Percentiles rank a stretch among this genome's conserved stretches.
Conservation (phyloP, 1,284 basidiomycete genomes). For the Entoloma clypeatum region DNA sequence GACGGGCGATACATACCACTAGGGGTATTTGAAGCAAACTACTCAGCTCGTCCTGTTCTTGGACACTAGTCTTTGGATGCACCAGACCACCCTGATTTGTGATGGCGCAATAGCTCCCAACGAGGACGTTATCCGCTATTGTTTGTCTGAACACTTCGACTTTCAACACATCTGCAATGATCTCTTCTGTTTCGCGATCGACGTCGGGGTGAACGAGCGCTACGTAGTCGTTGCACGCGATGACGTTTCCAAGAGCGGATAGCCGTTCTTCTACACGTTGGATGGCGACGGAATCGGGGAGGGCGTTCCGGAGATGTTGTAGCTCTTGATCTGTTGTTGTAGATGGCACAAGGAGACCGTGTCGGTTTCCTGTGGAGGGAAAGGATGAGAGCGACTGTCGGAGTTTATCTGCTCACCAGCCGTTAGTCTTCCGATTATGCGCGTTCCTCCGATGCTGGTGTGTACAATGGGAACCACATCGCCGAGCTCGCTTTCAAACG, state of each 20-base stretch:
- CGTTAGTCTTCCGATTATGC: constrained; percentile 91
- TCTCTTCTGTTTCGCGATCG: constrained; percentile 98
- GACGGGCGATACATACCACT: constrained; percentile 82
- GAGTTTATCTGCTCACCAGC: constrained; percentile 57
- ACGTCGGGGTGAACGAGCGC: constrained; percentile 97
- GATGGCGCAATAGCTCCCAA: constrained; percentile 93
- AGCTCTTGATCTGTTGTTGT: constrained; percentile 98
- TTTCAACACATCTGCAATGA: constrained; percentile 98
- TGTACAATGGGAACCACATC: constrained; percentile 97
- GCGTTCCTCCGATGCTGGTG: constrained; percentile 93
- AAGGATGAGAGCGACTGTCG: neutral
- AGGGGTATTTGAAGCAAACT: constrained; percentile 93
- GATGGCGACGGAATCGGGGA: constrained; percentile 89
- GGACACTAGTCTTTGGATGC: constrained; percentile 94
- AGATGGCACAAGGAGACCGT: constrained; percentile 93
- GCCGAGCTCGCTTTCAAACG: constrained; percentile 91
- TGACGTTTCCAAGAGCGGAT: constrained; percentile 96
- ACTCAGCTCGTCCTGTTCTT: constrained; percentile 97
- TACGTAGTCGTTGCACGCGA: constrained; percentile 98
- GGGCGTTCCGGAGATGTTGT: constrained; percentile 95
- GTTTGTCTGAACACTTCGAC: constrained; percentile 99
- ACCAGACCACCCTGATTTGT: constrained; percentile 97
- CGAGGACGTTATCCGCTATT: constrained; percentile 94
- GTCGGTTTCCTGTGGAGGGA: constrained; percentile 70
- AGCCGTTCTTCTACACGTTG: constrained; percentile 97